These are phyloP conservation scores for Recurvomyces mirabilis DNA, from an alignment of 495 filamentous ascomycete species.

Conservation along the genomic window DNA sequence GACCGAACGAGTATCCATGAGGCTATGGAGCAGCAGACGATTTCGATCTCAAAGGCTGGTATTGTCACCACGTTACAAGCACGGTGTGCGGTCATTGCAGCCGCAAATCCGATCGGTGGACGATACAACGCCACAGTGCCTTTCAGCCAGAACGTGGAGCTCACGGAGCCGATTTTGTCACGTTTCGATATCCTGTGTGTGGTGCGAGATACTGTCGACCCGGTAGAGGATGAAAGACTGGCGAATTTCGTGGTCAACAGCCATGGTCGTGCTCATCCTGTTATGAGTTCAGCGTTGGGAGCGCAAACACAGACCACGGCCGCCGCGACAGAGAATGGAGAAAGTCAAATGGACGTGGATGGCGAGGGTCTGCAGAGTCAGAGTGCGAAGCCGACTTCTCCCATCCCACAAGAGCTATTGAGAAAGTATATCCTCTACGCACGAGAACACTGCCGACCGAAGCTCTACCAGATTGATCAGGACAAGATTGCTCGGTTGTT, in stretches of 20 bases:
- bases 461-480: slow-evolving; percentile 95
- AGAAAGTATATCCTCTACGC: slow-evolving; percentile 97
- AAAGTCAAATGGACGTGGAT: slow-evolving; percentile 55
- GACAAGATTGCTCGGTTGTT: slow-evolving; percentile 93
- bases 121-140: slow-evolving; percentile 95
- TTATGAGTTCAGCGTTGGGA: slow-evolving; percentile 36
- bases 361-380: slow-evolving; percentile 45
- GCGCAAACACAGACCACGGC: slow-evolving; percentile 11
- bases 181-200: slow-evolving; percentile 99
- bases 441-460: slow-evolving; percentile 77
- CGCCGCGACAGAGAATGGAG: slow-evolving; percentile 41
- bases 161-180: slow-evolving; percentile 94
- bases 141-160: slow-evolving; percentile 88
- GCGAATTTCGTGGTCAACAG: slow-evolving; percentile 91
- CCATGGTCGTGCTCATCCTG: slow-evolving; percentile 80
- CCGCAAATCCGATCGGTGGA: slow-evolving; percentile 91
- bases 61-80: slow-evolving; percentile 97
- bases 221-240: slow-evolving; percentile 84
- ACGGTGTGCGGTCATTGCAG: slow-evolving; percentile 93
- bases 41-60: slow-evolving; percentile 97
- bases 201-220: slow-evolving; percentile 94
- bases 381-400: slow-evolving; percentile 44
- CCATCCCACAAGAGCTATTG: slow-evolving; percentile 78
- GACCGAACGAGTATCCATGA: slow-evolving; percentile 98
- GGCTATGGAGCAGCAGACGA: slow-evolving; percentile 99